phyloP scores from a whole-genome alignment of 1,139 yeast species.

The Suhomyces chickasaworum region DNA sequence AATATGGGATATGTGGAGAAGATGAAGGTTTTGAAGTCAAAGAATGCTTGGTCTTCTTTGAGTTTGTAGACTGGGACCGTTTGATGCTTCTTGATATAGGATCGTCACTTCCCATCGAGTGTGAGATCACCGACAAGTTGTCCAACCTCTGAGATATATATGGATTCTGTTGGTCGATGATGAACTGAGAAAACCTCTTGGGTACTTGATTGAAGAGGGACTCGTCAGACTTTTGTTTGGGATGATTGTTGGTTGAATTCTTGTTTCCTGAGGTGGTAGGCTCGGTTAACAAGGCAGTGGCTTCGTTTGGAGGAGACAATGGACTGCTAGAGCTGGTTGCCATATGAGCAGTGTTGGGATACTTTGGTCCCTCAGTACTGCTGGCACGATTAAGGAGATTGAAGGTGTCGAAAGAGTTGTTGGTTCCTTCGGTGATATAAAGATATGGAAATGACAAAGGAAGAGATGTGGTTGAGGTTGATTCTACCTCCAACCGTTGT shows the following conservation, averaged over 20 bases:
- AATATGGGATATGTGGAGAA: constrained; percentile 9
- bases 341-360: constrained; percentile 30
- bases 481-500: constrained; percentile 32
- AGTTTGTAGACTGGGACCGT: constrained; percentile 11
- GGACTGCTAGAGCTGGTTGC: constrained; percentile 12
- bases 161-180: constrained; percentile 40
- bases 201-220: constrained; percentile 39
- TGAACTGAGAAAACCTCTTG: constrained; percentile 44
- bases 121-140: constrained; percentile 29
- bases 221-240: constrained; percentile 4
- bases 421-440: constrained; percentile 29
- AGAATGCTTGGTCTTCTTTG: constrained; percentile 11
- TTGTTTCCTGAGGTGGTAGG: neutral
- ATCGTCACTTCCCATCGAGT: constrained; percentile 27
- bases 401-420: constrained; percentile 38
- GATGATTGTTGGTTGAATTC: neutral
- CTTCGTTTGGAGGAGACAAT: neutral
- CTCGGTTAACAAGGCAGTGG: neutral
- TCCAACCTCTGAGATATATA: constrained; percentile 28
- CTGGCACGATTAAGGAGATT: constrained; percentile 25
- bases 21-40: constrained; percentile 13
- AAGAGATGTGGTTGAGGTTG: constrained; percentile 34
- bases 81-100: constrained; percentile 7
- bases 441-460: constrained; percentile 40
- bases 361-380: constrained; percentile 22